Base-by-base conservation (phyloP, 805 yeast genomes). In the Clavispora asparagi region DNA sequence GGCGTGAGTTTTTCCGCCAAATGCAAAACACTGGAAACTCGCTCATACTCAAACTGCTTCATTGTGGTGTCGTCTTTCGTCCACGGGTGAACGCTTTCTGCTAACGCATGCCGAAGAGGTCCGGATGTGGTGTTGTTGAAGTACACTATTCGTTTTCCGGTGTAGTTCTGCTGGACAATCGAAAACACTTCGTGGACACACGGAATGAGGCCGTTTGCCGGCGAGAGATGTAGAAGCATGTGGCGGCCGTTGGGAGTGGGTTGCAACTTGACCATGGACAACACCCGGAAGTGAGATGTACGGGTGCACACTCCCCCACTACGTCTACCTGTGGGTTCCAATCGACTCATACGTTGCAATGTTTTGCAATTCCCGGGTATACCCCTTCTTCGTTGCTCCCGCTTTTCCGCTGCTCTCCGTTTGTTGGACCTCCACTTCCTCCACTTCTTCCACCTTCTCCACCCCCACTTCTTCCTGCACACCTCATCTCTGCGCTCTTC, bases 51-150 rank as follows among this genome's bases (percentile, higher is more conserved):
- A 35, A 54, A 52, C 28, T n/a, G 36, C 38, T 31, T 33, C 43
- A 47, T 44, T 6, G 45, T 38, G 11, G 41, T 30, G 11, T 42
- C 44, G 16, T 48, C 49, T 16, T 40, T 36, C 16, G 43, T 42
- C 55, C 55, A 52, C n/a, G 38, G 40, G 16, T 41, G 40, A 6
- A 26, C 26, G 33, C 45, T 37, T 11, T 25, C 49, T 10, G 47
- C 41, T 6, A 53, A 46, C n/a, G 46, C 56, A 6, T 41, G 49
- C 25, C 47, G 43, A n/a, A 54, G 51, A 13, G 44, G 41, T 6
- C 50, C 49, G 2, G 54, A 30, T 4, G 54, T 46, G 23, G 50
- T 44, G 43, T 47, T 50, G 43, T 54, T 54, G 46, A 54, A 41
- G 43, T 54, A 54, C 12, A 40, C 48, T 3, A 52, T 45, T 10